These are phyloP conservation scores for Neobulgaria alba DNA, from an alignment of 2,329 filamentous ascomycete species.

Conservation along the genomic window DNA sequence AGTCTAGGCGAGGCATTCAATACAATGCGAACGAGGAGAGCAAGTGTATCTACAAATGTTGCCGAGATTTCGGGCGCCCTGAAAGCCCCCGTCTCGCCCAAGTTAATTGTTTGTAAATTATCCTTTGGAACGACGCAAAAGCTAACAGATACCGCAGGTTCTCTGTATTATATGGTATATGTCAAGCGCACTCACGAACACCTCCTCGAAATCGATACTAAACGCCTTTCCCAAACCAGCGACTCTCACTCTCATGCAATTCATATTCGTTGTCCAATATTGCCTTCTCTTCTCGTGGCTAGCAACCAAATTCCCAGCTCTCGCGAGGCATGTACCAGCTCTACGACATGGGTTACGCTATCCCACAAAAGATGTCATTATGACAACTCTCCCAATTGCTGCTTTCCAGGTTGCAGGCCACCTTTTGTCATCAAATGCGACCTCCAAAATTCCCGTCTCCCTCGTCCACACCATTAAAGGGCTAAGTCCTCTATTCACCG, in stretches of 20 bases:
- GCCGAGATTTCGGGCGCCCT: constrained; percentile 89
- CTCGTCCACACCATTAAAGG: constrained; percentile 98
- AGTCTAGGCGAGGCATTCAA: constrained; percentile 83
- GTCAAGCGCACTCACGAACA: constrained; percentile 92
- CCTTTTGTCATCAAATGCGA: constrained; percentile 87
- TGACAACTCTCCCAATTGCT: constrained; percentile 82
- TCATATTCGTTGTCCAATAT: constrained; percentile 82
- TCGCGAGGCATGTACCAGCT: constrained; percentile 66
- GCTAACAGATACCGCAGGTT: constrained; percentile 42
- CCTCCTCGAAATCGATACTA: constrained; percentile 93
- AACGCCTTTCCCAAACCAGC: constrained; percentile 86
- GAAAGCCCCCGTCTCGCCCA: constrained; percentile 80
- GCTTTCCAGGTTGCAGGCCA: constrained; percentile 91
- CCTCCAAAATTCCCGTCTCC: constrained; percentile 89
- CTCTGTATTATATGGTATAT: constrained; percentile 91
- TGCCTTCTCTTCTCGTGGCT: constrained; percentile 75
- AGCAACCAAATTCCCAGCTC: constrained; percentile 59
- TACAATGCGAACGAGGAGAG: constrained; percentile 70
- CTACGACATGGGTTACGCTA: constrained; percentile 75
- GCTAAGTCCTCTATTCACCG: constrained; percentile 89
- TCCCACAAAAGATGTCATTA: constrained; percentile 73
- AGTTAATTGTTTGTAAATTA: constrained; percentile 61
- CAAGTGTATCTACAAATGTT: constrained; percentile 84
- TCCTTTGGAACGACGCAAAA: constrained; percentile 12
- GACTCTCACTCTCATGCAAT: constrained; percentile 87